Conservation (phyloP, 176 grass and related monocot species). For the Otatea glauca region DNA sequence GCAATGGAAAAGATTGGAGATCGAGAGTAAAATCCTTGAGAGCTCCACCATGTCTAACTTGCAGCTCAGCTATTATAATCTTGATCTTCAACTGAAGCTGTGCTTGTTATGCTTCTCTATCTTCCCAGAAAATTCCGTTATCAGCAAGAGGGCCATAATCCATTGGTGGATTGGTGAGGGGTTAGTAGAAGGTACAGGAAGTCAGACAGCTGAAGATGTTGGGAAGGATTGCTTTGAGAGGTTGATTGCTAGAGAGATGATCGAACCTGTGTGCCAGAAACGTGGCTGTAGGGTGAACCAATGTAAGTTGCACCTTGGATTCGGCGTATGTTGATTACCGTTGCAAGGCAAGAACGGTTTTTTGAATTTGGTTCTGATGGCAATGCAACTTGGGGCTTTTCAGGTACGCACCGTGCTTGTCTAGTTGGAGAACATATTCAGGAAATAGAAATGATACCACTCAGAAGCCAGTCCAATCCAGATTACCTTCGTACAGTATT, state of each 20-base stretch:
- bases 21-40: conserved; percentile 51
- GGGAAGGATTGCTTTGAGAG: conserved; percentile 47
- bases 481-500: conserved; percentile 44
- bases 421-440: conserved; percentile 33
- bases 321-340: conserved; percentile 50
- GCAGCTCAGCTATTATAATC: conserved; percentile 60
- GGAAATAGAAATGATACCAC: neutral
- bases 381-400: conserved; percentile 44
- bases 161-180: conserved; percentile 81
- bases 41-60: conserved; percentile 46
- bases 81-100: conserved; percentile 55
- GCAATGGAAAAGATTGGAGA: conserved; percentile 48
- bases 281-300: conserved; percentile 28
- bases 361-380: conserved; percentile 60
- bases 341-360: conserved; percentile 55
- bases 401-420: conserved; percentile 45
- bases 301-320: conserved; percentile 62
- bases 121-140: conserved; percentile 64
- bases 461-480: conserved; percentile 5
- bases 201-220: conserved; percentile 41
- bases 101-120: conserved; percentile 68
- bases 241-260: conserved; percentile 47
- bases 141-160: conserved; percentile 66
- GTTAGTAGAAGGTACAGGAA: conserved; percentile 42
- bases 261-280: conserved; percentile 49